Evolutionary conservation across 2,329 filamentous ascomycete genomes (phyloP), one percentile per base, ranked within the genome.

Genomic region (Penicillium sclerotiorum): DNA sequence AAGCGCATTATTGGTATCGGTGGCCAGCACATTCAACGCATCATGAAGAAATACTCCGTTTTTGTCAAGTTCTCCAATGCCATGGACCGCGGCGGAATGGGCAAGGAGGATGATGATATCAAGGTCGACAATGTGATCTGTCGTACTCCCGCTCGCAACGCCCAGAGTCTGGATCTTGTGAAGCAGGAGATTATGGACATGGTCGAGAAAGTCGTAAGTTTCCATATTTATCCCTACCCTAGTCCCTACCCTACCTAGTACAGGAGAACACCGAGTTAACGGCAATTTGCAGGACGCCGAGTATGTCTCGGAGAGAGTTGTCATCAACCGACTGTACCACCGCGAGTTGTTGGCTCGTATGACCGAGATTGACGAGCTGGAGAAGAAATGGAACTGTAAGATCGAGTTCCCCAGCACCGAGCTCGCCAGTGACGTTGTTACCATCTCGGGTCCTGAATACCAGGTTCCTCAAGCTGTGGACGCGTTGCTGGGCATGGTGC

Each of bases 41-140:
- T 99, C 77, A 99, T 99, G 94, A 97, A 99, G 79, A 97, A 97
- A 75, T 95, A 99, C 74, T 97, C 94, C 0, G 94, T 99, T 60
- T 99, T 99, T 64, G 94, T 99, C 76, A 99, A 99, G 70, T 99
- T 99, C 67, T 96, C 91, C 58, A 99, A 99, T 63, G 94, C 94
- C 13, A 97, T 97, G 92, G 94, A 99, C 68, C 87, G 94, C 67
- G 94, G 90, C 56, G 88, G 92, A 28, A 88, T 95, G 72, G 90
- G 91, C 58, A 92, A 95, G 60, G 92, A 97, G 67, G 94, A 99
- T 65, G 94, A 99, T 67, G 94, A 99, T 68, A 90, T 96, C 74
- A 96, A 96, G 73, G 91, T 97, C 38, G 94, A 99, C 76, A 97
- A 99, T 68, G 94, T 99, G 62, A 96, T 99, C 63, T 99, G 94